Base-by-base conservation (phyloP, 352 stramenopile species). In the Phytophthora sojae region DNA sequence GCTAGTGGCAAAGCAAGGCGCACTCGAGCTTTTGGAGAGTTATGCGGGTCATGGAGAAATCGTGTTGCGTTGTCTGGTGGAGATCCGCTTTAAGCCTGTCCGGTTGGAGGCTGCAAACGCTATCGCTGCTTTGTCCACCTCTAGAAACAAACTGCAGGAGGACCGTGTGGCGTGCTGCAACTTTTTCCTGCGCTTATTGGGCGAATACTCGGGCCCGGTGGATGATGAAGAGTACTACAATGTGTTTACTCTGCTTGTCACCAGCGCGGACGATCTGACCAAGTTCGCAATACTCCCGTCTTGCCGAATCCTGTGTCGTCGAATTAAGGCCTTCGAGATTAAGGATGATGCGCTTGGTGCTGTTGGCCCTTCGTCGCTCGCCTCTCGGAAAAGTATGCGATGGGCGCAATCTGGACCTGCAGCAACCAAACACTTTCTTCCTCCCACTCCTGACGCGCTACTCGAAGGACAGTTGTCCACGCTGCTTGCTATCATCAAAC, bases 201-300 rank as follows among this genome's bases (percentile, higher is more conserved):
- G 82, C n/a, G 76, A 76, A 2, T 92, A 83, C 52, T 72, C 76
- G 42, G 75, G 73, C 2, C 26, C 69, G 47, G 77, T 89, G 21
- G 67, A 32, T 47, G 63, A 85, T 29, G 75, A 86, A 62, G 84
- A 92, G 64, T 92, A 90, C 67, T 92, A 88, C 57, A 81, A 81
- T 50, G 79, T 89, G 42, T 89, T 85, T 55, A 85, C 77, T 30
- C 58, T 90, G 23, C 77, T 92, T n/a, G 73, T 92, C 4, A 78
- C 76, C 21, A 85, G 67, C 57, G 77, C 73, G 9, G 69, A 85
- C 6, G 69, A 83, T 51, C 39, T 92, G 2, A 73, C 56, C 6
- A 70, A 77, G 8, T 87, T 92, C 32, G 64, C 70, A 15, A 79
- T 91, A 64, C 64, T 92, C 12, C 50, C 67, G 14, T 76, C 81